Evolutionary conservation across 441 rosid species (phyloP).

Genomic region (Populus hybrid): DNA sequence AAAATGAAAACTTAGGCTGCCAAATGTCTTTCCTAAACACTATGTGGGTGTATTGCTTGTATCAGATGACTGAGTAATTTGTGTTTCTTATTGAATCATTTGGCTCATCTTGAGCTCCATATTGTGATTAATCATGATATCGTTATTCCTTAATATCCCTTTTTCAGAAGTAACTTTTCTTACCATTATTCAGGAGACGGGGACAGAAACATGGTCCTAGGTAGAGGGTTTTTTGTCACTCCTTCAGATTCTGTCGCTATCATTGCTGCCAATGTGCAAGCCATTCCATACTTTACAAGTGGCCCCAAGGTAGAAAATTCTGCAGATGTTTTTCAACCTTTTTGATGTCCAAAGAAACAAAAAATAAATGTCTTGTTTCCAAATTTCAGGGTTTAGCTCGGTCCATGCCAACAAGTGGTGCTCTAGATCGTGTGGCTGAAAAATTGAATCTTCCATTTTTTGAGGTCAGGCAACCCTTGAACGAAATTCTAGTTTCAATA

Average conservation of each 20-base stretch:
- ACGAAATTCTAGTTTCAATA: constrained; percentile 1
- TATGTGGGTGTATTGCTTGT: not conserved
- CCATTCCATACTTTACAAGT: constrained; percentile 74
- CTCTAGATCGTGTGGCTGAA: constrained; percentile 91
- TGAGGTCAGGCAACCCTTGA: constrained; percentile 50
- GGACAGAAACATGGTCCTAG: constrained; percentile 96
- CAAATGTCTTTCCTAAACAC: not conserved
- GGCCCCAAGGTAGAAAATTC: constrained; percentile 66
- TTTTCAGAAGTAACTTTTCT: not conserved
- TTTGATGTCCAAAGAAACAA: constrained; percentile 7
- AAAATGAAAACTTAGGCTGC: not conserved
- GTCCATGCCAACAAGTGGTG: constrained; percentile 98
- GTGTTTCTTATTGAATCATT: not conserved
- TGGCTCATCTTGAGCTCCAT: not conserved
- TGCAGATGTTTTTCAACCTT: constrained; percentile 9
- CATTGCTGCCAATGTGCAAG: constrained; percentile 88
- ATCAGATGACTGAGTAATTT: not conserved
- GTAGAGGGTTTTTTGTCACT: no score
- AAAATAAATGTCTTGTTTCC: constrained; percentile 13
- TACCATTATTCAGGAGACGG: constrained; percentile 66
- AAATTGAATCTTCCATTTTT: constrained; percentile 84
- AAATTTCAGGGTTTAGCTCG: constrained; percentile 79
- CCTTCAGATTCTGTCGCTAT: constrained; percentile 96
- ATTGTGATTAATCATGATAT: not conserved
- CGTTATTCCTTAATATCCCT: not conserved